Conservation (phyloP, 495 filamentous ascomycete species). For the Penicillium crystallinum region DNA sequence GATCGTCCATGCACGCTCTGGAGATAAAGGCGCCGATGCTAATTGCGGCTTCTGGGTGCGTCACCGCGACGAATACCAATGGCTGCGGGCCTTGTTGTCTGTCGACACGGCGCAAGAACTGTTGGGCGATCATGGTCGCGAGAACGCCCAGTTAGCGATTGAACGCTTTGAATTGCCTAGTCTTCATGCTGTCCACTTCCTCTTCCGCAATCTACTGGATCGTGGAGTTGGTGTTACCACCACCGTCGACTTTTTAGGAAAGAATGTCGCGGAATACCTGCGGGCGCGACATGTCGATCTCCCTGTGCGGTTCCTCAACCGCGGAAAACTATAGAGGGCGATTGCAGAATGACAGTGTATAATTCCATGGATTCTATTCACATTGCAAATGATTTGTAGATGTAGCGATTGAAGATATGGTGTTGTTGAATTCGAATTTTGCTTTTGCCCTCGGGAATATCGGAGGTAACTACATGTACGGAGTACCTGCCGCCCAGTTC, state of each 20-base stretch:
- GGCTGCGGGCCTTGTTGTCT: slow-evolving; percentile 46
- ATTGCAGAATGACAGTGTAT: not conserved
- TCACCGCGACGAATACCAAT: slow-evolving; percentile 44
- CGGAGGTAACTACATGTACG: no score
- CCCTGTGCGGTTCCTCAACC: slow-evolving; percentile 36
- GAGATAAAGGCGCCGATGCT: slow-evolving; percentile 49
- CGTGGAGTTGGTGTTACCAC: slow-evolving; percentile 48
- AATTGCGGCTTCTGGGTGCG: slow-evolving; percentile 53
- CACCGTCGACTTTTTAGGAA: slow-evolving; percentile 50
- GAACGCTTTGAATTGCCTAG: slow-evolving; percentile 48
- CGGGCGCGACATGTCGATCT: slow-evolving; percentile 46
- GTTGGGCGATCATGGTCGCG: slow-evolving; percentile 35
- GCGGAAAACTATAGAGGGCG: slow-evolving; percentile 28
- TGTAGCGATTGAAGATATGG: no score
- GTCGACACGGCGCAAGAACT: slow-evolving; percentile 30
- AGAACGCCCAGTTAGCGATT: slow-evolving; percentile 37
- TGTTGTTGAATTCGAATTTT: no score
- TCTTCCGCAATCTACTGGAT: slow-evolving; percentile 50
- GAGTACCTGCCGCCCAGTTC: no score
- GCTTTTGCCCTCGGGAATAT: not conserved
- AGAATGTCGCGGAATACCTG: slow-evolving; percentile 53
- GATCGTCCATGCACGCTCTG: slow-evolving; percentile 46
- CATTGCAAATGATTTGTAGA: no score
- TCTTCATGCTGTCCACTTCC: slow-evolving; percentile 47
- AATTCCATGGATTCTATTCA: no score